Percentiles rank a stretch among this genome's conserved stretches.
phyloP scores from a whole-genome alignment of 2,329 filamentous ascomycete species.

The Penicillium nordicum region DNA sequence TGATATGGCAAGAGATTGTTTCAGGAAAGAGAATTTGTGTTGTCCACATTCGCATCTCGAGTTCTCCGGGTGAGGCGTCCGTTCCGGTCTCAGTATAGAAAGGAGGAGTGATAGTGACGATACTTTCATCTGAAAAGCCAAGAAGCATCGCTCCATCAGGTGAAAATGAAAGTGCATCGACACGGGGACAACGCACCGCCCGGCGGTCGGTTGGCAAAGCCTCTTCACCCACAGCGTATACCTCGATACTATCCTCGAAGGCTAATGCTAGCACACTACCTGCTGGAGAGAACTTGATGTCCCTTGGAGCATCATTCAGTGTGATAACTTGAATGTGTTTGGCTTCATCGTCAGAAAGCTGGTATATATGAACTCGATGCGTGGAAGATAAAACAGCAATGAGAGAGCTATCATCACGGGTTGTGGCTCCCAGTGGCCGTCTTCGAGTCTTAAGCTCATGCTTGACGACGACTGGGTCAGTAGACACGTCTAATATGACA shows the following conservation, averaged over 20 bases:
- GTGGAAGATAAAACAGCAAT: conserved; percentile 78
- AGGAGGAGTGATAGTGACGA: conserved; percentile 73
- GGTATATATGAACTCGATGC: conserved; percentile 83
- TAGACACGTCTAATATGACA: conserved; percentile 68
- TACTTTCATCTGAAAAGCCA: conserved; percentile 68
- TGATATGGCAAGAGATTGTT: conserved; percentile 64
- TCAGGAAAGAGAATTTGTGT: conserved; percentile 82
- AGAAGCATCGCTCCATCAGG: conserved; percentile 74
- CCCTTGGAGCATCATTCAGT: conserved; percentile 72
- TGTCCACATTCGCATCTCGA: conserved; percentile 75
- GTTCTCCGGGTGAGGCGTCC: conserved; percentile 53
- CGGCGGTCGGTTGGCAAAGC: conserved; percentile 65
- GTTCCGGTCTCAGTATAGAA: conserved; percentile 63
- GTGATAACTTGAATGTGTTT: conserved; percentile 70
- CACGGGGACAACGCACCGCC: conserved; percentile 72
- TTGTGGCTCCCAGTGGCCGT: conserved; percentile 70
- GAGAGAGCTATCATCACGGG: conserved; percentile 71
- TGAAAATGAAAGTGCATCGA: conserved; percentile 72
- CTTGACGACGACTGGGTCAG: conserved; percentile 59
- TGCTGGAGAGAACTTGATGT: conserved; percentile 76
- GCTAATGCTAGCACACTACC: conserved; percentile 79
- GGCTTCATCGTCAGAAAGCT: conserved; percentile 62
- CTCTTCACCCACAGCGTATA: conserved; percentile 67
- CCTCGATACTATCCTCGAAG: conserved; percentile 85
- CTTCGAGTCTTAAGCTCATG: conserved; percentile 77